Evolutionary conservation across 495 filamentous ascomycete genomes (phyloP).

Genomic region (Chaetomium fimeti): DNA sequence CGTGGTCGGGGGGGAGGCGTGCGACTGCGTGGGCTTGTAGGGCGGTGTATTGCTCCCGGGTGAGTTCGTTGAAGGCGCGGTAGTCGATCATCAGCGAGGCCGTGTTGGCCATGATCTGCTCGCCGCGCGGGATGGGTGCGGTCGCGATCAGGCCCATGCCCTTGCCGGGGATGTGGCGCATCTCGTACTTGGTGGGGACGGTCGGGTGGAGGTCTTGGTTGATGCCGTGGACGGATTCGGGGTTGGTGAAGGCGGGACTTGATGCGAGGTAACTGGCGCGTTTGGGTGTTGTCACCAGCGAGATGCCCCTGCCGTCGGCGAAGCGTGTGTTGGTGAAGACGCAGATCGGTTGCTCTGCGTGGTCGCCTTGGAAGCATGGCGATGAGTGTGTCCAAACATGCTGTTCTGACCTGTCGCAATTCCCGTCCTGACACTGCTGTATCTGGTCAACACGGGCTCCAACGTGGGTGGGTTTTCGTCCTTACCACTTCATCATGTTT

Average conservation of each 20-base stretch:
- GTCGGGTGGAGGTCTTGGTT: conserved; percentile 31
- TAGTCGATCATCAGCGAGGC: conserved; percentile 40
- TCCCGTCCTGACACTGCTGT: conserved; percentile 18
- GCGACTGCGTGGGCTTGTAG: conserved; percentile 33
- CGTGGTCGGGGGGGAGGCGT: conserved; percentile 31
- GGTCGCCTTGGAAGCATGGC: conserved; percentile 31
- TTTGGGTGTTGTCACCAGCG: conserved; percentile 32
- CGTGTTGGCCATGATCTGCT: conserved; percentile 39
- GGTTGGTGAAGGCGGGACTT: conserved; percentile 29
- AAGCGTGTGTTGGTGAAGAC: conserved; percentile 37
- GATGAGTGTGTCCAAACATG: conserved; percentile 32
- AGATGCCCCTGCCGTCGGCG: conserved; percentile 35
- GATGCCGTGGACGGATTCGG: conserved; percentile 22
- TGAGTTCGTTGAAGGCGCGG: conserved; percentile 33
- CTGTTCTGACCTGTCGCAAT: conserved; percentile 13
- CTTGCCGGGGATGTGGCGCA: conserved; percentile 38
- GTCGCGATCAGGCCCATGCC: conserved; percentile 39
- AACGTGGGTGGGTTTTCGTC: not conserved
- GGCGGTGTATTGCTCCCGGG: conserved; percentile 24
- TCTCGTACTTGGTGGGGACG: conserved; percentile 28
- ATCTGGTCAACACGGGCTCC: not conserved
- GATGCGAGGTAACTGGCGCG: conserved; percentile 31
- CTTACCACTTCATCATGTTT: not conserved
- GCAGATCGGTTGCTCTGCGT: conserved; percentile 27
- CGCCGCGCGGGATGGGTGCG: conserved; percentile 31